These are phyloP conservation scores for Fusarium abutilonis DNA, from an alignment of 2,329 filamentous ascomycete species.

Conservation along the genomic window DNA sequence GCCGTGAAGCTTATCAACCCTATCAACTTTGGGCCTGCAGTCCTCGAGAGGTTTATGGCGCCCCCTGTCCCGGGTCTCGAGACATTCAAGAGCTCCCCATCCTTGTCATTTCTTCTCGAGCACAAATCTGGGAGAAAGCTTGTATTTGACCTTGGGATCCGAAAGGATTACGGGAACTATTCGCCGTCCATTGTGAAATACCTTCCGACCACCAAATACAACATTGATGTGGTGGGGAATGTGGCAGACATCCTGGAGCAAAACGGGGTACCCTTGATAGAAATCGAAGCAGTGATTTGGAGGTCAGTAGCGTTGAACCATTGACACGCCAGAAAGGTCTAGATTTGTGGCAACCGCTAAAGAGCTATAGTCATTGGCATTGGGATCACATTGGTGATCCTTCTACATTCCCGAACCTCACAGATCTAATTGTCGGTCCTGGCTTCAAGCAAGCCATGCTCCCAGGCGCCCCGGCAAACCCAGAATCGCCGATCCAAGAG, in stretches of 20 bases:
- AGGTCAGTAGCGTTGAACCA: slow-evolving; percentile 16
- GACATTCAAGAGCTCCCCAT: slow-evolving; percentile 45
- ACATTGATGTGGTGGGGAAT: slow-evolving; percentile 42
- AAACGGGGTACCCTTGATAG: slow-evolving; percentile 5
- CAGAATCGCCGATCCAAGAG: slow-evolving; percentile 49
- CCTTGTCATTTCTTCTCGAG: slow-evolving; percentile 46
- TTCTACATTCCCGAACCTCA: slow-evolving; percentile 56
- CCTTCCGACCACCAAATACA: slow-evolving; percentile 43
- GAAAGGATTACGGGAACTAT: slow-evolving; percentile 46
- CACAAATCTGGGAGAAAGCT: slow-evolving; percentile 45
- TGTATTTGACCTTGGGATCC: slow-evolving; percentile 47
- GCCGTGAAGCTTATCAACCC: slow-evolving; percentile 52
- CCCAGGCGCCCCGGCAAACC: slow-evolving; percentile 58
- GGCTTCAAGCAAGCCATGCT: slow-evolving; percentile 58
- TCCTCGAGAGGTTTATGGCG: slow-evolving; percentile 53
- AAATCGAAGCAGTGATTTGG: slow-evolving; percentile 40
- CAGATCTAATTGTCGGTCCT: slow-evolving; percentile 62
- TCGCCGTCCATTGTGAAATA: slow-evolving; percentile 41
- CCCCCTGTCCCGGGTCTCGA: slow-evolving; percentile 50
- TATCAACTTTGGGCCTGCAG: slow-evolving; percentile 53
- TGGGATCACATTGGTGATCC: slow-evolving; percentile 64
- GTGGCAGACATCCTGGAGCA: slow-evolving; percentile 38
- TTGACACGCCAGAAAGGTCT: no score
- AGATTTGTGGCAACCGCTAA: neutral
- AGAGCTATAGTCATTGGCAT: slow-evolving; percentile 53